A percentile compares a stretch with the other conserved stretches of the same genome.
These are phyloP conservation scores for Ilex aquifolium DNA, from an alignment of 257 asterid species.

Conservation along the genomic window DNA sequence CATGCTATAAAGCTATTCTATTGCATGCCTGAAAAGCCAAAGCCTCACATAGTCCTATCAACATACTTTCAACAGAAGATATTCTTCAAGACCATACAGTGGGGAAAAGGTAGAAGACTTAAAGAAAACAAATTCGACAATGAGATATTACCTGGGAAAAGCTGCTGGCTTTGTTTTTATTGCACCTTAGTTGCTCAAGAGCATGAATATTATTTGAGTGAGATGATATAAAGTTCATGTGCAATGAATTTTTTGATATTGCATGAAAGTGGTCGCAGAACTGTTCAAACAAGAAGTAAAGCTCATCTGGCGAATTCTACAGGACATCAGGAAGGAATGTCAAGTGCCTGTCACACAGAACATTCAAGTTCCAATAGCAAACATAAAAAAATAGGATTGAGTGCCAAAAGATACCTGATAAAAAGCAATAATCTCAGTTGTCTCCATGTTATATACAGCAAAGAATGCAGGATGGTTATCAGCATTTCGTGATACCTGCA, in stretches of 20 bases:
- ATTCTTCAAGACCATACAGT: too few relatives aligned
- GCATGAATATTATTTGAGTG: slow-evolving; percentile 86
- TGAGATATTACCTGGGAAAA: slow-evolving; percentile 54
- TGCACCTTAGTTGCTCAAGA: slow-evolving; percentile 67
- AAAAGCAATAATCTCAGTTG: slow-evolving; percentile 81
- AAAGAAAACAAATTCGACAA: too few relatives aligned
- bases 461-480: slow-evolving; percentile 91
- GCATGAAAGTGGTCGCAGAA: slow-evolving; percentile 83
- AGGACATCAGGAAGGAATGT: slow-evolving; percentile 8
- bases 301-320: slow-evolving; percentile 93
- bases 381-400: not conserved
- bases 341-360: too few relatives aligned
- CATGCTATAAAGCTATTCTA: not conserved
- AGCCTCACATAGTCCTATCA: too few relatives aligned
- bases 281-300: slow-evolving; percentile 68
- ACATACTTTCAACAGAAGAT: too few relatives aligned
- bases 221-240: slow-evolving; percentile 68
- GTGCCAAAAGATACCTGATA: slow-evolving; percentile 51
- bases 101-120: too few relatives aligned
- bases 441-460: slow-evolving; percentile 97
- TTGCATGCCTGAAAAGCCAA: too few relatives aligned
- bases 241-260: slow-evolving; percentile 57
- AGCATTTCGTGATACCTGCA: slow-evolving; percentile 73
- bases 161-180: slow-evolving; percentile 65
- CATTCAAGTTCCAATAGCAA: not conserved